A percentile compares a stretch with the other conserved stretches of the same genome.
phyloP scores from a whole-genome alignment of 495 filamentous ascomycete genomes.

The Patellaria atrata region DNA sequence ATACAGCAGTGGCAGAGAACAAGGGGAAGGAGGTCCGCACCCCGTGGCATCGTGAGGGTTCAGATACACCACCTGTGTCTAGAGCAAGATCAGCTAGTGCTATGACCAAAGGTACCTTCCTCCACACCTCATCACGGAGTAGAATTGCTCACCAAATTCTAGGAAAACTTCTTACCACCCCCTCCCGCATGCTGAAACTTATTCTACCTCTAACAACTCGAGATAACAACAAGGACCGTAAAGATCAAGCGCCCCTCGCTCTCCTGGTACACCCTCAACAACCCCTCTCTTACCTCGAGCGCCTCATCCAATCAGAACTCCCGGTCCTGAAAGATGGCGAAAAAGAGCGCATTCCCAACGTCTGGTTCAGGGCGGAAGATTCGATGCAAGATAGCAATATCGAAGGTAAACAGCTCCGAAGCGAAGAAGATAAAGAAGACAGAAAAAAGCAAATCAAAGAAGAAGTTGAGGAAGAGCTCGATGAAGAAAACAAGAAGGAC shows the following conservation, averaged over 20 bases:
- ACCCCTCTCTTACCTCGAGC: conserved; percentile 82
- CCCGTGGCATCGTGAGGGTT: conserved; percentile 60
- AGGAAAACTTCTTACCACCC: conserved; percentile 86
- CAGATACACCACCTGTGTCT: conserved; percentile 40
- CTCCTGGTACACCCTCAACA: conserved; percentile 86
- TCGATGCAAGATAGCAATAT: conserved; percentile 47
- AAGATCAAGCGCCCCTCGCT: conserved; percentile 66
- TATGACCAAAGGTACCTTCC: conserved; percentile 47
- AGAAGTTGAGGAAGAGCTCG: conserved; percentile 24
- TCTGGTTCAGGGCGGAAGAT: conserved; percentile 73
- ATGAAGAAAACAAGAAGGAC: conserved; percentile 20
- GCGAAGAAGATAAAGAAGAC: conserved; percentile 23
- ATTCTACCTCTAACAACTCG: conserved; percentile 61
- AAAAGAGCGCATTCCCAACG: conserved; percentile 44
- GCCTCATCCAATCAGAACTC: conserved; percentile 78
- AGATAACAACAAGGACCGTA: conserved; percentile 42
- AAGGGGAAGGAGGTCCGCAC: conserved; percentile 37
- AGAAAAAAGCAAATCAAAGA: conserved; percentile 6
- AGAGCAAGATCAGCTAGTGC: conserved; percentile 34
- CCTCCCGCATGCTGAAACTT: conserved; percentile 77
- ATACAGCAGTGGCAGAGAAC: conserved; percentile 28
- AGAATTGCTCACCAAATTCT: background rate
- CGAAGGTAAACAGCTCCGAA: conserved; percentile 20
- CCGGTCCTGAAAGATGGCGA: conserved; percentile 50
- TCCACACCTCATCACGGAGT: background rate